A percentile compares a stretch with the other conserved stretches of the same genome.
phyloP scores from a whole-genome alignment of 176 grass and related monocot species.

The Puya raimondii region DNA sequence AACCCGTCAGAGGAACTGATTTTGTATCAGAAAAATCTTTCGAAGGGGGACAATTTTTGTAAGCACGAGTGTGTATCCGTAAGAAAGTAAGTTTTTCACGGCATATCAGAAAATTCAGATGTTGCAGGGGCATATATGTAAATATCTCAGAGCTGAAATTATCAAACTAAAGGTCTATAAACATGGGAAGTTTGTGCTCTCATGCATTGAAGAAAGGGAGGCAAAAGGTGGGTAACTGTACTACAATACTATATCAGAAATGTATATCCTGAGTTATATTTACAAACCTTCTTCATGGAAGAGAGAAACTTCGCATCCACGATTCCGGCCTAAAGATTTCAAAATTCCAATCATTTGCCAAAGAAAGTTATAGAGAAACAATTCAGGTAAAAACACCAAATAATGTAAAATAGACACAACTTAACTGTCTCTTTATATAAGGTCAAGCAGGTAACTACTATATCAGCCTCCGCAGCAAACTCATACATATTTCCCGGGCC shows the following conservation, averaged over 20 bases:
- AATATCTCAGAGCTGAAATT: background rate
- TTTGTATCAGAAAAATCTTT: too few species aligned
- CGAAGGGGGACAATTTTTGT: too few species aligned
- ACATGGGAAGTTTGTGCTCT: background rate
- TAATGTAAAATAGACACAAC: constrained; percentile 4
- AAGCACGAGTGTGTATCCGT: too few species aligned
- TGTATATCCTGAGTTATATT: constrained; percentile 14
- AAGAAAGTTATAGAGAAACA: constrained; percentile 5
- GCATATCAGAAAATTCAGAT: too few species aligned
- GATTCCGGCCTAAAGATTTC: constrained; percentile 42
- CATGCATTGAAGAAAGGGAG: background rate
- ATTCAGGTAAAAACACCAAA: constrained; percentile 8
- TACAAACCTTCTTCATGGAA: constrained; percentile 68
- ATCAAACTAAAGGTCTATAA: background rate
- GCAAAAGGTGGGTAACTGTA: background rate
- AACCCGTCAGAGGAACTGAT: too few species aligned
- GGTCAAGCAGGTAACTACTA: constrained; percentile 69
- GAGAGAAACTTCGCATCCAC: constrained; percentile 71
- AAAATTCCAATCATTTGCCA: constrained; percentile 27
- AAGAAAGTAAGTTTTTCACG: too few species aligned
- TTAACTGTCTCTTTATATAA: constrained; percentile 68
- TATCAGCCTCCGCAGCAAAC: constrained; percentile 74
- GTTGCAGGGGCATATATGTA: background rate
- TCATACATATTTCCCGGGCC: constrained; percentile 48
- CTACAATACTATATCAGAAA: background rate